phyloP scores from a whole-genome alignment of 2,329 filamentous ascomycete species.

The Alternaria sp. region DNA sequence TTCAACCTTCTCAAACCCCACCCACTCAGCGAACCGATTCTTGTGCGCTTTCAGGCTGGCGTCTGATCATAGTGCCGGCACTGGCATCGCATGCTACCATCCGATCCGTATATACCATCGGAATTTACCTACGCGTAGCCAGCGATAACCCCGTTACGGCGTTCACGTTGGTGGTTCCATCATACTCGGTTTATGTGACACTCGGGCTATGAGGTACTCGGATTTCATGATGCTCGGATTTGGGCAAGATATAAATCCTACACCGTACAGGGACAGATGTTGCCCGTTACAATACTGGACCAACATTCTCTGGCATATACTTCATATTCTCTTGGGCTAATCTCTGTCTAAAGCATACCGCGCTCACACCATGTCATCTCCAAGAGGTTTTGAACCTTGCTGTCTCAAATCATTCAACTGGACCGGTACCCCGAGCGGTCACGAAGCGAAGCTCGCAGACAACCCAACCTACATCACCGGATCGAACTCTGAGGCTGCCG shows the following conservation, averaged over 20 bases:
- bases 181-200: background rate
- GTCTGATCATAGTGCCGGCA: background rate
- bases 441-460: slow-evolving; percentile 40
- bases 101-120: background rate
- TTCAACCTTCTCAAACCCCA: background rate
- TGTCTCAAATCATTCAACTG: slow-evolving; percentile 46
- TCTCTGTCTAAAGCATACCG: background rate
- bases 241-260: background rate
- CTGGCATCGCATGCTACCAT: background rate
- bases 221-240: background rate
- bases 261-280: too few species aligned
- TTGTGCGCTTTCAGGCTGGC: background rate
- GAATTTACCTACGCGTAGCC: background rate
- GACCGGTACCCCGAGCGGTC: slow-evolving; percentile 47
- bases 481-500: slow-evolving; percentile 48
- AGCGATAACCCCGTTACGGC: background rate
- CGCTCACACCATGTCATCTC: slow-evolving; percentile 2
- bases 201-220: background rate
- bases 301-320: background rate
- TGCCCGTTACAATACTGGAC: too few species aligned
- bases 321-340: too few species aligned
- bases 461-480: slow-evolving; percentile 53
- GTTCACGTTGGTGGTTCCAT: background rate
- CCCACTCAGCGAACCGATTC: background rate
- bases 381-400: slow-evolving; percentile 24